phyloP scores from a whole-genome alignment of 2,329 filamentous ascomycete genomes.

The Penicillium hordei region DNA sequence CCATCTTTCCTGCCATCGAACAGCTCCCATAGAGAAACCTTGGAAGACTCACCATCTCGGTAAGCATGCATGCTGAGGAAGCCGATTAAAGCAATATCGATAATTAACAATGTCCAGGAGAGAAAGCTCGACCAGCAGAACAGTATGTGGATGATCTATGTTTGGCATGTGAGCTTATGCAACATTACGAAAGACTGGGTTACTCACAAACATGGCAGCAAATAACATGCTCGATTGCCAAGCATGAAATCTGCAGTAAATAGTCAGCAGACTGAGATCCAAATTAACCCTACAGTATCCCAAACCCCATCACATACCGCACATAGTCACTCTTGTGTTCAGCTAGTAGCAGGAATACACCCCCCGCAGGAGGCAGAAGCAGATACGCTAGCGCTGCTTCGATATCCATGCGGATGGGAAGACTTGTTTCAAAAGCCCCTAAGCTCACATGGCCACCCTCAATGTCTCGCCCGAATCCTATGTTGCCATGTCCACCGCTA shows the following conservation, averaged over 20 bases:
- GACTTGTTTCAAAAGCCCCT: conserved; percentile 78
- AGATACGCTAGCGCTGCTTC: conserved; percentile 91
- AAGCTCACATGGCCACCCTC: conserved; percentile 65
- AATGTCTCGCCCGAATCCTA: conserved; percentile 42
- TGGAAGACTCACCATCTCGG: conserved; percentile 64
- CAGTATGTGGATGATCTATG: conserved; percentile 76
- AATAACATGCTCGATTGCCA: conserved; percentile 91
- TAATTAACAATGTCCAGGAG: conserved; percentile 77
- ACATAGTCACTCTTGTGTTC: conserved; percentile 98
- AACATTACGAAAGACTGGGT: background rate
- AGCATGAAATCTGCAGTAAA: conserved; percentile 73
- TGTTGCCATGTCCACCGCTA: conserved; percentile 41
- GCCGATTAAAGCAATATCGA: conserved; percentile 72
- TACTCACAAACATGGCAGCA: conserved; percentile 60
- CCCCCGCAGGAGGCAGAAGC: conserved; percentile 78
- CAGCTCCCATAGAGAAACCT: background rate
- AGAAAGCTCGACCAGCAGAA: conserved; percentile 82
- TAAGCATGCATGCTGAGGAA: conserved; percentile 79
- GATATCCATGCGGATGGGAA: conserved; percentile 82
- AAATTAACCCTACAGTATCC: background rate
- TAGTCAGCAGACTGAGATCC: background rate
- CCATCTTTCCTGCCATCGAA: background rate
- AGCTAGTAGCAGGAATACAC: conserved; percentile 76
- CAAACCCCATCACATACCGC: conserved; percentile 54
- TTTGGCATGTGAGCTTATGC: conserved; percentile 14